Evolutionary conservation across 2,329 filamentous ascomycete species (phyloP).

Genomic region (Aureobasidium sp.): DNA sequence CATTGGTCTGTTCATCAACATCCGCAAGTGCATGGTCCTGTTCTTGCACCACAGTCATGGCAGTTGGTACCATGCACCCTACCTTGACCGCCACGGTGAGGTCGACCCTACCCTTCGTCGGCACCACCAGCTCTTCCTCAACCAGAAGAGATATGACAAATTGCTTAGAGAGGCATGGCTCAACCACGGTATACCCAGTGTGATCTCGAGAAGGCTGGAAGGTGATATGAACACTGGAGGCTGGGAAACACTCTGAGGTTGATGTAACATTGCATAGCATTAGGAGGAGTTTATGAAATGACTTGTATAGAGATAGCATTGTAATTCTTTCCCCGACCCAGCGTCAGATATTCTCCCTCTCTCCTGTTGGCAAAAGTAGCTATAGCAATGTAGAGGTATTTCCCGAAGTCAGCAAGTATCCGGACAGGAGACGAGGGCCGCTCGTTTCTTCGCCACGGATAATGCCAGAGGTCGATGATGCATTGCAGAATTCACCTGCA

Average conservation of each 20-base stretch:
- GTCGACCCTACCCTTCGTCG: constrained; percentile 82
- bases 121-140: constrained; percentile 82
- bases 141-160: constrained; percentile 88
- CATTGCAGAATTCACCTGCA: too few species aligned
- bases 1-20: constrained; percentile 91
- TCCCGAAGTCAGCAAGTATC: too few species aligned
- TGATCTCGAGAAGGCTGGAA: constrained; percentile 84
- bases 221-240: constrained; percentile 95
- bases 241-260: constrained; percentile 65
- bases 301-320: neutral
- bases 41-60: constrained; percentile 78
- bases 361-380: too few species aligned
- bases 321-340: too few species aligned
- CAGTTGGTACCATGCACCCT: constrained; percentile 80
- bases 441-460: too few species aligned
- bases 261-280: constrained; percentile 3
- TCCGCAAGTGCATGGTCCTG: constrained; percentile 88
- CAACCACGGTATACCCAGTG: constrained; percentile 76
- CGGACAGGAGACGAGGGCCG: too few species aligned
- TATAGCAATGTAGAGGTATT: too few species aligned
- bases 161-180: constrained; percentile 82
- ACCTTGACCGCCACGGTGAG: constrained; percentile 93
- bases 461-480: too few species aligned
- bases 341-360: too few species aligned
- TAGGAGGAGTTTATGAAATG: neutral